These are phyloP conservation scores for Paramecium octaurelia DNA, from an alignment of 73 alveolate species.

Conservation along the genomic window DNA sequence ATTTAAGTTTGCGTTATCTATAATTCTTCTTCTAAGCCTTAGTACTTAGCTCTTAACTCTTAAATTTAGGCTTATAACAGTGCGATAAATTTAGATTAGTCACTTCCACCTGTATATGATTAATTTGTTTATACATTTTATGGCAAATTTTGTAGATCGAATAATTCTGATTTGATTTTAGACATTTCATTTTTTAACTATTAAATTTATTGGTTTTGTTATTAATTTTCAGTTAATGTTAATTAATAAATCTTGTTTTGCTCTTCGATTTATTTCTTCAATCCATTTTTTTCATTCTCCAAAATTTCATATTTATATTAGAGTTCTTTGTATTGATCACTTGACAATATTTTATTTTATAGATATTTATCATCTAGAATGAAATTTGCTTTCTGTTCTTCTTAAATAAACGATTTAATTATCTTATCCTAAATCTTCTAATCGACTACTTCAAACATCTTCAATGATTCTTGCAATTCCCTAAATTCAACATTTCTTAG, in stretches of 20 bases:
- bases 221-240: neutral
- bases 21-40: neutral
- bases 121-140: neutral
- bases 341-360: constrained; percentile 15
- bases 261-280: neutral
- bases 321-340: constrained; percentile 35
- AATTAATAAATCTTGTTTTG: neutral
- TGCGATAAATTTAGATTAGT: neutral
- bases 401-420: neutral
- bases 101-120: neutral
- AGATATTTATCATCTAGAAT: constrained; percentile 40
- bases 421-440: neutral
- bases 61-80: neutral
- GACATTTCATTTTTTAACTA: neutral
- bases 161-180: neutral
- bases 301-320: neutral
- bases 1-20: neutral
- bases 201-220: neutral
- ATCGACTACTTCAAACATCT: constrained; percentile 6
- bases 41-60: neutral
- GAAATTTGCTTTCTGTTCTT: constrained; percentile 22
- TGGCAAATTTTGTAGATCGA: neutral
- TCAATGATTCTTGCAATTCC: neutral
- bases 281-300: neutral
- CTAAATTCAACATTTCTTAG: neutral